Percentiles rank a stretch among this genome's conserved stretches.
Evolutionary conservation across 129 eudicot genomes (phyloP).

Genomic region (Escallonia herrerae): DNA sequence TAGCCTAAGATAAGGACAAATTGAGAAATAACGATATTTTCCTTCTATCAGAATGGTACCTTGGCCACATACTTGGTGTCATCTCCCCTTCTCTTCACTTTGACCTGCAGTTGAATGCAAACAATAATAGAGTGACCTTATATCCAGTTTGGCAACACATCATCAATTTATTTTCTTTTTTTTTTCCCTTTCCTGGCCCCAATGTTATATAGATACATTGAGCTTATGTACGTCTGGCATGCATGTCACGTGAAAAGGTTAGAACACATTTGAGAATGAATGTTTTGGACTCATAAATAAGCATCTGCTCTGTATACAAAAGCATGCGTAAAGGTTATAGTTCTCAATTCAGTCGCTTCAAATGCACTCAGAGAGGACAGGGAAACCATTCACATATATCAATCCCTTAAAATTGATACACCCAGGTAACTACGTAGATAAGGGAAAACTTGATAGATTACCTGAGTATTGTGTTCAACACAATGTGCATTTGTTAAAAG

Average conservation of each 20-base stretch:
- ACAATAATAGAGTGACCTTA: background rate
- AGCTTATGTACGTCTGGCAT: background rate
- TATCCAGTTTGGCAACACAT: too few species aligned
- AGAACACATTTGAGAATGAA: background rate
- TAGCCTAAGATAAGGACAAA: background rate
- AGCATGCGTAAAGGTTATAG: background rate
- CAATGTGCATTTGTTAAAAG: conserved; percentile 99
- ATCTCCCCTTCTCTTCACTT: conserved; percentile 96
- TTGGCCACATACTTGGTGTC: conserved; percentile 93
- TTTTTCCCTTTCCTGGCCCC: too few species aligned
- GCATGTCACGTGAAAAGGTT: background rate
- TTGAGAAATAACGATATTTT: conserved; percentile 3
- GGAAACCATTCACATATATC: background rate
- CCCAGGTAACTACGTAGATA: background rate
- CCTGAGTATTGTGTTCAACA: conserved; percentile 92
- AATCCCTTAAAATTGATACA: background rate
- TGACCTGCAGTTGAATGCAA: conserved; percentile 58
- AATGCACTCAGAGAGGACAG: background rate
- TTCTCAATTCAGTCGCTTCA: background rate
- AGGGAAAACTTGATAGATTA: conserved; percentile 14
- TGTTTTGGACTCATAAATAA: background rate
- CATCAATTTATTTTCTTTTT: too few species aligned
- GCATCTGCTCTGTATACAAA: background rate
- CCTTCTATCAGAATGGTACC: conserved; percentile 38
- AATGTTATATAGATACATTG: background rate